Evolutionary conservation across 169 alveolate species (phyloP).

Genomic region (Cryptosporidium meleagridis): DNA sequence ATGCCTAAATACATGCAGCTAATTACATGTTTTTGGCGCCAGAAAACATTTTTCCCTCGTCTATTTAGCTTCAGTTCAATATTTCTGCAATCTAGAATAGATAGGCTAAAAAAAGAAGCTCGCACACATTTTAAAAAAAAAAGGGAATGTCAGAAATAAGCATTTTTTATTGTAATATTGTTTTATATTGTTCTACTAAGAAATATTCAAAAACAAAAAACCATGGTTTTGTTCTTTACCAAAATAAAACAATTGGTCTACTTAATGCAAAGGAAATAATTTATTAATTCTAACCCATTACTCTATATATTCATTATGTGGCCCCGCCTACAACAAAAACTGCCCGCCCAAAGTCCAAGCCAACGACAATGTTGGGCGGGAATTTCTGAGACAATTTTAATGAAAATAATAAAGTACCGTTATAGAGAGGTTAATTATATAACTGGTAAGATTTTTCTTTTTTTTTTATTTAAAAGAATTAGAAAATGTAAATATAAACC

Average conservation of each 20-base stretch:
- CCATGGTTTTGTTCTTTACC: no score
- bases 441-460: neutral
- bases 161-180: no score
- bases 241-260: no score
- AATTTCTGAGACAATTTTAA: neutral
- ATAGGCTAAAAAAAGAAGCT: neutral
- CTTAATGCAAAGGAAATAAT: no score
- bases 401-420: neutral
- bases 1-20: neutral
- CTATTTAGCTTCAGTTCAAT: neutral
- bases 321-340: neutral
- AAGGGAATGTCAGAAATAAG: no score
- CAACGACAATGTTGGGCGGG: neutral
- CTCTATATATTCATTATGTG: neutral
- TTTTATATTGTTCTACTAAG: no score
- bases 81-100: neutral
- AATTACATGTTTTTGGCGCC: neutral
- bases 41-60: neutral
- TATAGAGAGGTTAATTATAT: neutral
- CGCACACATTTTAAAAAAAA: neutral
- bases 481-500: neutral
- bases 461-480: neutral
- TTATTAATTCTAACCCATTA: neutral
- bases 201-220: no score
- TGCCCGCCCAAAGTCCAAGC: neutral